These are phyloP conservation scores for Suillus clintonianus DNA, from an alignment of 768 basidiomycete genomes.

Conservation along the genomic window DNA sequence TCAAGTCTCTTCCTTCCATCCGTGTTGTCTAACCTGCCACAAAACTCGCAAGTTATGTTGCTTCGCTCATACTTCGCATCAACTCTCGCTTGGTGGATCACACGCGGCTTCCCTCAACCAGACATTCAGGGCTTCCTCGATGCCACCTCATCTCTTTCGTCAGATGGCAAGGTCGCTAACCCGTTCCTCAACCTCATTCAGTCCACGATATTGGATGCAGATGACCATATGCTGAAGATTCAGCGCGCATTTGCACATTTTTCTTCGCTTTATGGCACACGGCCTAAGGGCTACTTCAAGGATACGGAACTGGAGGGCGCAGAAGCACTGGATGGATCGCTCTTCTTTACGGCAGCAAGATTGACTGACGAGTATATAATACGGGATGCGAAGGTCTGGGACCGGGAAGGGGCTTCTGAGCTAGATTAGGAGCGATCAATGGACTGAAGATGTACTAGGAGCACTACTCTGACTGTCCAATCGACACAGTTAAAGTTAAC, in stretches of 20 bases:
- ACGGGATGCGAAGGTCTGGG: too few species aligned
- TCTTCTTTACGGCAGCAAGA: too few species aligned
- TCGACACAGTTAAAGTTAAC: too few species aligned
- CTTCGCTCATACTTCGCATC: slow-evolving; percentile 27
- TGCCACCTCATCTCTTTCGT: slow-evolving; percentile 20
- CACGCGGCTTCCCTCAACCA: slow-evolving; percentile 29
- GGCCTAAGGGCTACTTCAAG: too few species aligned
- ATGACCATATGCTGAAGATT: slow-evolving; percentile 34
- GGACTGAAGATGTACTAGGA: too few species aligned
- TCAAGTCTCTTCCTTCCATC: slow-evolving; percentile 29
- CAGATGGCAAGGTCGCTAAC: slow-evolving; percentile 31
- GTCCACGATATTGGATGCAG: slow-evolving; percentile 35
- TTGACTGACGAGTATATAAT: too few species aligned
- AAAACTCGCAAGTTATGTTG: slow-evolving; percentile 22
- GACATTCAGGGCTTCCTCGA: slow-evolving; percentile 34
- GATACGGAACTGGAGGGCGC: too few species aligned
- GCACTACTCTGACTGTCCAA: too few species aligned
- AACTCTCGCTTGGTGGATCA: slow-evolving; percentile 28
- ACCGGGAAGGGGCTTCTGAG: too few species aligned
- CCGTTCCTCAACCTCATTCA: slow-evolving; percentile 43
- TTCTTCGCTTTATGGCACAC: slow-evolving; percentile 18
- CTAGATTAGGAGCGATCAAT: too few species aligned
- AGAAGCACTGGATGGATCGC: too few species aligned
- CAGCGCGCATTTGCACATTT: slow-evolving; percentile 36
- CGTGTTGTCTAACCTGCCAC: slow-evolving; percentile 14